Base-by-base conservation (phyloP, 306 rosid genomes). In the Pterocarpus santalinus region DNA sequence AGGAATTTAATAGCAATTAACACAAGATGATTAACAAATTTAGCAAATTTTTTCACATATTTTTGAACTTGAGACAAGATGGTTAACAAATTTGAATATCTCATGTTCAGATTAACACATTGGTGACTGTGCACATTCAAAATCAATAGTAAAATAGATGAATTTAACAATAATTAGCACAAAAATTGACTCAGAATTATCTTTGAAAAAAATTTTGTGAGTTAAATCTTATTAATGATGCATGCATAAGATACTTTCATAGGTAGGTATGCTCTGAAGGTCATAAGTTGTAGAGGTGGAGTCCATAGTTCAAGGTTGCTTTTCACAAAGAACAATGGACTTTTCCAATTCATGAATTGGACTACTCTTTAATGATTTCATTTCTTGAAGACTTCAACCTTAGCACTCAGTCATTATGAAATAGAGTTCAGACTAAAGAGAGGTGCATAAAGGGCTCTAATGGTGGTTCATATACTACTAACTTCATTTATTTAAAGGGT, bases 321-420 rank as follows among this genome's bases (percentile, higher is more conserved):
- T 88, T 68, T 57, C 28, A 74, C 87, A 73, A 69, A 78, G 71
- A 28, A 43, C 56, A 61, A 55, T 73, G 35, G 68, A 60, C 72
- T 55, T 85, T 83, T 22, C 55, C 67, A 81, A 86, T 43, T 17
- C 12, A 81, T 80, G 75, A 32, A 80, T 81, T 66, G 72, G 63
- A 39, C 73, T 61, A 15, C 80, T 17, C 73, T 80, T 65, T 52
- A 75, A 85, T 85, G 83, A 88, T 86, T 83, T 84, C 85, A 44
- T 84, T 65, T 88, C 81, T 80, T 80, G 79, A 83, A 86, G 84
- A 65, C 76, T 36, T 78, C 76, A 82, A 82, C 76, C 79, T 52
- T n/a, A 82, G 67, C 58, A 60, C 71, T 75, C 71, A 34, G 44
- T 61, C 65, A 22, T 82, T 10, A 62, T 76, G 66, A 60, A 60